Evolutionary conservation across 345 rosid species (phyloP), one percentile per base, ranked within the genome.

Genomic region (Eucalyptus leucophloia): DNA sequence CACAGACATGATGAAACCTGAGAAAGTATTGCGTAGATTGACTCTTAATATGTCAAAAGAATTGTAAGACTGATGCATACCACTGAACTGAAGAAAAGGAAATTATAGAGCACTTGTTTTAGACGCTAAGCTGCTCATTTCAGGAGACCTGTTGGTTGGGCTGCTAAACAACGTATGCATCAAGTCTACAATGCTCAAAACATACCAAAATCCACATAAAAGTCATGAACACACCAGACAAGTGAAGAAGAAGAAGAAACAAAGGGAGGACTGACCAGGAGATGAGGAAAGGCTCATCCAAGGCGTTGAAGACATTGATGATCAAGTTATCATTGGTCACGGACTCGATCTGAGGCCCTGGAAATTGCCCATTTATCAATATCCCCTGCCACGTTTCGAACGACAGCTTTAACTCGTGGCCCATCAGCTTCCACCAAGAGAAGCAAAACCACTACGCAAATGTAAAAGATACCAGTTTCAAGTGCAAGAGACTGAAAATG

Each of bases 281-380:
- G 89, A 98, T 51, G 88, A 98, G 95, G 92, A 98, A 96, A 87
- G 98, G 97, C 89, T 96, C 97, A 87, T 97, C 97, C 95, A 98
- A 93, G 93, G 95, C 92, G 91, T 98, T 98, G 94, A 93, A 95
- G 88, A 98, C 98, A 92, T 92, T 96, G 90, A 98, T 90, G 91
- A 98, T 92, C 91, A 98, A 91, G 94, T 98, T 97, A 47, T 98
- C 99, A 82, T 98, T 98, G 65, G 99, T 98, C 82, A 95, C 98
- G n/a, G 95, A 89, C 88, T 96, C 95, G 80, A 98, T 92, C 88
- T 92, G 94, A 37, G 99, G 99, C 89, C 99, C 99, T 49, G 99
- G 99, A 93, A 97, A 98, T 89, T 96, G 94, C 65, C 99, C 96
- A 86, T 98, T 97, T 65, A 98, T 97, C 92, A 98, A 89, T 88